Conservation (phyloP, 2,329 filamentous ascomycete species). For the Achaetomium macrosporum region DNA sequence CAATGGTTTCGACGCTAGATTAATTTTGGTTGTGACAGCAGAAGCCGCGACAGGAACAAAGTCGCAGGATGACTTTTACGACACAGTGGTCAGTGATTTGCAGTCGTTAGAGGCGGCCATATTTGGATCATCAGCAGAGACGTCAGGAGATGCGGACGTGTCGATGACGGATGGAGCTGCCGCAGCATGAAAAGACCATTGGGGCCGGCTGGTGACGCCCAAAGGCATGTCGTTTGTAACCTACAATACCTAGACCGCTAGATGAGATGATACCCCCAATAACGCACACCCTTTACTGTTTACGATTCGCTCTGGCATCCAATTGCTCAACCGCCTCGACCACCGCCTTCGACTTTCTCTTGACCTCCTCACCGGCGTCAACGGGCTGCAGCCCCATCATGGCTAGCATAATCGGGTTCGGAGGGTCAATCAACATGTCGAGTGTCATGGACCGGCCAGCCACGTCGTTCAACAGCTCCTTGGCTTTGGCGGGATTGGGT, state of each 20-base stretch:
- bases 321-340: constrained; percentile 17
- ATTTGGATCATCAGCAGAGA: constrained; percentile 9
- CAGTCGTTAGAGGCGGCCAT: constrained; percentile 10
- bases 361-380: constrained; percentile 29
- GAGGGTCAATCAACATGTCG: constrained; percentile 28
- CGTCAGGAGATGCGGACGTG: constrained; percentile 16
- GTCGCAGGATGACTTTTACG: constrained; percentile 39
- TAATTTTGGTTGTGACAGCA: constrained; percentile 44
- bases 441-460: constrained; percentile 29
- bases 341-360: constrained; percentile 26
- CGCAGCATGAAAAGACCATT: background rate
- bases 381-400: constrained; percentile 30
- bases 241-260: background rate
- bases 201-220: too few species aligned
- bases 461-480: constrained; percentile 24
- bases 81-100: constrained; percentile 37
- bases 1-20: constrained; percentile 50
- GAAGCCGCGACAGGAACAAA: constrained; percentile 26
- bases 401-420: constrained; percentile 26
- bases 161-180: constrained; percentile 16
- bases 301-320: background rate
- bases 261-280: constrained; percentile 7
- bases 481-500: constrained; percentile 23
- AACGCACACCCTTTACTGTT: background rate
- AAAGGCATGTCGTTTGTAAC: background rate